Evolutionary conservation across 345 rosid species (phyloP), one percentile per base, ranked within the genome.

Genomic region (Balakata baccata): DNA sequence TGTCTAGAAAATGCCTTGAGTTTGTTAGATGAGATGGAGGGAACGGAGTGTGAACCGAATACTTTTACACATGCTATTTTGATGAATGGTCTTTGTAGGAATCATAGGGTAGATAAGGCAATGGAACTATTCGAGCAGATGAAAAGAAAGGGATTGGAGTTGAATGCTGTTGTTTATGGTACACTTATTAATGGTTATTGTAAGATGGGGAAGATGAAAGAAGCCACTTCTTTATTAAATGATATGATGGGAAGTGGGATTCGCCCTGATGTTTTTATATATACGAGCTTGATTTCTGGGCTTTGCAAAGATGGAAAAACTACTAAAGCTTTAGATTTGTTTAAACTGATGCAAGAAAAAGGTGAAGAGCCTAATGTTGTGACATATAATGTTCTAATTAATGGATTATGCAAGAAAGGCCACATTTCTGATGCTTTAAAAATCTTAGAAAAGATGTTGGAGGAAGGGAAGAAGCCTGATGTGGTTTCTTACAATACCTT

Each of bases 31-130:
- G 89, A 83, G 64, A 85, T 89, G 93, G 79, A 85, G 81, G 51
- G 25, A 29, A 69, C 25, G n/a, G 74, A 74, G 71, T 81, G 85
- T 69, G 70, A 71, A 22, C 84, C 89, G 17, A 80, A 77, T 80
- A 56, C 72, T 46, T 73, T 83, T 45, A 86, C 89, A 43, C 86
- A 85, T 56, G 49, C 81, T 58, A 84, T 79, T 65, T 71, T 90
- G 71, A 84, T 90, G 72, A 78, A 89, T 76, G 91, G 89, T 10
- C 86, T 90, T 68, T 86, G 90, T 51, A 86, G 83, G 77, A 82
- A 65, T 52, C 90, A 89, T 43, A 79, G 75, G 72, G 83, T 82
- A 70, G 93, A 79, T 18, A 83, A 77, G 77, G 90, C 93, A 0
- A 18, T 82, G 79, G 73, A 72, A 11, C 69, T 89, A 67, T 51